A percentile compares a stretch with the other conserved stretches of the same genome.
Conservation (phyloP, 768 basidiomycete genomes). For the Daedaleopsis sinensis region DNA sequence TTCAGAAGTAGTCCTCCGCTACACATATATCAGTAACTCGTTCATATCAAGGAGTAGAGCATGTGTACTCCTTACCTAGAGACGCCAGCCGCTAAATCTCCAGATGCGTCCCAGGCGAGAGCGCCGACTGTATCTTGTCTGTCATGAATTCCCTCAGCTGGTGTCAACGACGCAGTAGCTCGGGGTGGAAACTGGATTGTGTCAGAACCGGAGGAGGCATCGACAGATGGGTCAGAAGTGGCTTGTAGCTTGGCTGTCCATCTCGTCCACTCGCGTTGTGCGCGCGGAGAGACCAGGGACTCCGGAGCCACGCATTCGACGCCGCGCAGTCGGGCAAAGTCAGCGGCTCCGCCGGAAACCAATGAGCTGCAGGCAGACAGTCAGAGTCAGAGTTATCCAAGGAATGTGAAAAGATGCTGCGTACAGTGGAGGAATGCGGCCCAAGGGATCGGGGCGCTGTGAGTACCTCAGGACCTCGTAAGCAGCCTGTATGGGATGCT, state of each 20-base stretch:
- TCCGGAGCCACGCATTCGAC: conserved; percentile 41
- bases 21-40: background rate
- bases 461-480: conserved; percentile 57
- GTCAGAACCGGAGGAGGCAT: no score
- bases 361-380: background rate
- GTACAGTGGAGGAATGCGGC: conserved; percentile 73
- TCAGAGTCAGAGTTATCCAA: background rate
- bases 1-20: conserved; percentile 86
- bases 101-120: conserved; percentile 51
- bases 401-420: conserved; percentile 22
- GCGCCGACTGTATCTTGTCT: conserved; percentile 86
- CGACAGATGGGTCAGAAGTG: background rate
- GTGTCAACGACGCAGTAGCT: background rate
- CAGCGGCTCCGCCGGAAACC: conserved; percentile 34
- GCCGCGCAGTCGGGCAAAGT: conserved; percentile 49
- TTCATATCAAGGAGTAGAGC: background rate
- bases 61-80: conserved; percentile 50
- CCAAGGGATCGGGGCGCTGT: conserved; percentile 49
- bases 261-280: conserved; percentile 55
- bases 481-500: conserved; percentile 71
- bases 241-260: conserved; percentile 56
- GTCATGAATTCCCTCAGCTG: conserved; percentile 27
- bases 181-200: no score
- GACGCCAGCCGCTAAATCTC: conserved; percentile 67
- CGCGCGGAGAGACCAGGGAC: conserved; percentile 52